Evolutionary conservation across 805 yeast genomes (phyloP).

Genomic region (Barnettozyma sucrosica): DNA sequence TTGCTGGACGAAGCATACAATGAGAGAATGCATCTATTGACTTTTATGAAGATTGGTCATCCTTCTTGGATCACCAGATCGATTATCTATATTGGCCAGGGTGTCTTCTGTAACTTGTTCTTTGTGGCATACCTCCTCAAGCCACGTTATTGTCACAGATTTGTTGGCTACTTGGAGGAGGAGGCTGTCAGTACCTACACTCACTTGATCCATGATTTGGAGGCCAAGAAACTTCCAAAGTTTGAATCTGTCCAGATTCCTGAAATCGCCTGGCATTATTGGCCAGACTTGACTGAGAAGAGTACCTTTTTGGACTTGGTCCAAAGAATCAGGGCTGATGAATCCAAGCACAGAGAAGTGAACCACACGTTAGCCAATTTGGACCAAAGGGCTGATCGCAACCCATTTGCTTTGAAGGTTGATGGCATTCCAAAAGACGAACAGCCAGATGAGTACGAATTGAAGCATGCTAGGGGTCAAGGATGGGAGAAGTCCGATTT

Average conservation of each 20-base stretch:
- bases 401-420: conserved; percentile 55
- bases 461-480: conserved; percentile 12
- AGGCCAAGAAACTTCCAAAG: conserved; percentile 42
- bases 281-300: conserved; percentile 45
- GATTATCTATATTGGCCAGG: conserved; percentile 59
- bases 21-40: conserved; percentile 70
- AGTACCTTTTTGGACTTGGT: conserved; percentile 55
- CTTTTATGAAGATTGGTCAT: conserved; percentile 57
- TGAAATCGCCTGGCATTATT: conserved; percentile 55
- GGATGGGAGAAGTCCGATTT: conserved; percentile 15
- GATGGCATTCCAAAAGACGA: conserved; percentile 13
- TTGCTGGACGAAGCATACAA: conserved; percentile 71
- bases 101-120: conserved; percentile 62
- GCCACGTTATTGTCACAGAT: conserved; percentile 66
- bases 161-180: conserved; percentile 74
- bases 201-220: conserved; percentile 50
- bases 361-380: conserved; percentile 72
- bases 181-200: conserved; percentile 70
- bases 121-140: conserved; percentile 51
- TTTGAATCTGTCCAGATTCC: conserved; percentile 44
- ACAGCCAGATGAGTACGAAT: conserved; percentile 24
- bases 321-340: conserved; percentile 64
- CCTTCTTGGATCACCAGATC: conserved; percentile 54
- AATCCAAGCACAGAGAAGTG: conserved; percentile 74
- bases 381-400: conserved; percentile 46